Evolutionary conservation across 495 filamentous ascomycete species (phyloP).

Genomic region (Talaromyces trachyspermus): DNA sequence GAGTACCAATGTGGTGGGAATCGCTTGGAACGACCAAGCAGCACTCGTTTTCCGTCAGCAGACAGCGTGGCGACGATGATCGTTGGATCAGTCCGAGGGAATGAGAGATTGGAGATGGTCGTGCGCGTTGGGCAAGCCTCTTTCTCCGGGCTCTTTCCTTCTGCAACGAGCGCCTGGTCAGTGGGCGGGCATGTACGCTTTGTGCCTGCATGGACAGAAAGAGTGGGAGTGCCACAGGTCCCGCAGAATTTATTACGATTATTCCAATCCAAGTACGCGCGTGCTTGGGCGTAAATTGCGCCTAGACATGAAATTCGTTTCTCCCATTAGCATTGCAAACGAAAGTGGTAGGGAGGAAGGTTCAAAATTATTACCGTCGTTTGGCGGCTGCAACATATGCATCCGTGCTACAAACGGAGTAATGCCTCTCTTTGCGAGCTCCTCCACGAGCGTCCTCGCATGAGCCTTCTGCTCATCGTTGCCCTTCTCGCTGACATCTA

Average conservation of each 20-base stretch:
- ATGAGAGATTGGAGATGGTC: conserved; percentile 67
- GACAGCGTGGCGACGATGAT: conserved; percentile 91
- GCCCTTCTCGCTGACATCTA: conserved; percentile 77
- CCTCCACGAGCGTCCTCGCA: conserved; percentile 40
- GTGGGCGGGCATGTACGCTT: conserved; percentile 84
- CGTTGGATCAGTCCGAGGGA: conserved; percentile 92
- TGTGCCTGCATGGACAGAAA: conserved; percentile 81
- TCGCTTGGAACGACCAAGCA: conserved; percentile 77
- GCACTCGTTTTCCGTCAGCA: conserved; percentile 60
- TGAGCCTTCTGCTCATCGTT: conserved; percentile 40
- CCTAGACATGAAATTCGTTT: conserved; percentile 44
- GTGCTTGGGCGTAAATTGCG: conserved; percentile 85
- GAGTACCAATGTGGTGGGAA: conserved; percentile 83
- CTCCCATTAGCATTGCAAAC: conserved; percentile 9
- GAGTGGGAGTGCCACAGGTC: conserved; percentile 73
- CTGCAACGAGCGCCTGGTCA: conserved; percentile 44
- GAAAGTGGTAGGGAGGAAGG: not conserved
- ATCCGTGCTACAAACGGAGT: conserved; percentile 53
- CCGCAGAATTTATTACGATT: conserved; percentile 85
- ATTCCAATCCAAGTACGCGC: conserved; percentile 93
- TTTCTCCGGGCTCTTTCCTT: conserved; percentile 40
- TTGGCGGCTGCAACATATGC: conserved; percentile 47
- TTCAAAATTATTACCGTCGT: conserved; percentile 45
- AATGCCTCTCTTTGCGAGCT: conserved; percentile 50
- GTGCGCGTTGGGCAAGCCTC: conserved; percentile 65